phyloP scores from a whole-genome alignment of 2,329 filamentous ascomycete genomes.

The Ascochyta lentis region DNA sequence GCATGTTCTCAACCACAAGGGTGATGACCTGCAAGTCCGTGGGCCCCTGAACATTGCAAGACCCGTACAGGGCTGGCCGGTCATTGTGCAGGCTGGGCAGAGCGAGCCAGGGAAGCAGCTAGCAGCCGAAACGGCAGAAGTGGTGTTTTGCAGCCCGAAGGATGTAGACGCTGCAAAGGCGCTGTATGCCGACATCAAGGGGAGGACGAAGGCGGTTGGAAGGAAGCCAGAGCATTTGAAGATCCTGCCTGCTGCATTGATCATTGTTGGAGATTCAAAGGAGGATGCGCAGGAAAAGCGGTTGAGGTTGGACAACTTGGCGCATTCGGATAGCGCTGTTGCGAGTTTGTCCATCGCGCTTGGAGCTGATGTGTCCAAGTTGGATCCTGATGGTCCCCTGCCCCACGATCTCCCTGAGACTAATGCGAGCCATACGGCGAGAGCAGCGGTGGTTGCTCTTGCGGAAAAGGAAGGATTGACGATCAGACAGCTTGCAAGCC shows the following conservation, averaged over 20 bases:
- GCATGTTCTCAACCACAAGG: conserved; percentile 60
- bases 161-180: conserved; percentile 56
- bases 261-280: conserved; percentile 68
- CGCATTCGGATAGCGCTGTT: conserved; percentile 66
- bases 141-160: conserved; percentile 59
- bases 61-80: conserved; percentile 62
- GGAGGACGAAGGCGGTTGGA: conserved; percentile 54
- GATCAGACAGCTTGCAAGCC: conserved; percentile 66
- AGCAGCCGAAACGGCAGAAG: conserved; percentile 61
- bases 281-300: conserved; percentile 70
- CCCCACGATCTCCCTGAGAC: conserved; percentile 59
- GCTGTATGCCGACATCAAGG: conserved; percentile 61
- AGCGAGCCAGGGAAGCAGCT: conserved; percentile 60
- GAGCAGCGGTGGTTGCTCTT: conserved; percentile 23
- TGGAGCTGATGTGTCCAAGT: conserved; percentile 65
- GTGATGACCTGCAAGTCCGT: conserved; percentile 54
- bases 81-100: conserved; percentile 63
- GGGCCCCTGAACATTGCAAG: conserved; percentile 62
- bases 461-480: conserved; percentile 67
- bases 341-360: conserved; percentile 66
- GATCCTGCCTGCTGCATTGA: conserved; percentile 69
- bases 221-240: conserved; percentile 64
- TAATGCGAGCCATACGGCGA: conserved; percentile 24
- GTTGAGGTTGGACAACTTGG: conserved; percentile 55
- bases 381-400: conserved; percentile 60